Percentiles rank a stretch among this genome's conserved stretches.
Evolutionary conservation across 441 rosid genomes (phyloP).

Genomic region (Erodium texanum): DNA sequence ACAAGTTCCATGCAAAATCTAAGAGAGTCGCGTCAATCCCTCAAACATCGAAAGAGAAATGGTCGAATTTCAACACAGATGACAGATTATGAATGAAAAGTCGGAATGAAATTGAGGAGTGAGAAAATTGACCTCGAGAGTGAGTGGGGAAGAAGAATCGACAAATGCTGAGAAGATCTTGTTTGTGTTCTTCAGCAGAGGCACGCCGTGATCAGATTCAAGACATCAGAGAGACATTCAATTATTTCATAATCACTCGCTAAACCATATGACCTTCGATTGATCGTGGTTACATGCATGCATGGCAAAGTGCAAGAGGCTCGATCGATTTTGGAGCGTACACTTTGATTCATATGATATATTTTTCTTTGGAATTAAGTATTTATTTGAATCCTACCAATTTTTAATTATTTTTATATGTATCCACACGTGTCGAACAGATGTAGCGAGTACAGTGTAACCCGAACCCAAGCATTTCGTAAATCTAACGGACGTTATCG

Average conservation of each 20-base stretch:
- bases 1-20: neutral
- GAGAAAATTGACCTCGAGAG: neutral
- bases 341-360: no score
- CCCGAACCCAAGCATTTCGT: neutral
- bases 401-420: neutral
- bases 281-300: neutral
- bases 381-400: no score
- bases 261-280: neutral
- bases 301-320: neutral
- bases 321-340: neutral
- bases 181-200: neutral
- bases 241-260: neutral
- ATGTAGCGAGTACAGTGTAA: no score
- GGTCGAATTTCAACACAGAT: neutral
- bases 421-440: no score
- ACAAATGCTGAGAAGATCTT: neutral
- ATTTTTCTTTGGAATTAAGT: no score
- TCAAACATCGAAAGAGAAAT: no score
- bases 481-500: neutral
- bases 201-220: neutral
- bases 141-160: neutral
- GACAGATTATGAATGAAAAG: neutral
- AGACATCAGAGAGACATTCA: neutral
- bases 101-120: neutral
- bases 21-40: no score